Evolutionary conservation across 345 rosid genomes (phyloP), one percentile per base, ranked within the genome.

Genomic region (Sonneratia alba): DNA sequence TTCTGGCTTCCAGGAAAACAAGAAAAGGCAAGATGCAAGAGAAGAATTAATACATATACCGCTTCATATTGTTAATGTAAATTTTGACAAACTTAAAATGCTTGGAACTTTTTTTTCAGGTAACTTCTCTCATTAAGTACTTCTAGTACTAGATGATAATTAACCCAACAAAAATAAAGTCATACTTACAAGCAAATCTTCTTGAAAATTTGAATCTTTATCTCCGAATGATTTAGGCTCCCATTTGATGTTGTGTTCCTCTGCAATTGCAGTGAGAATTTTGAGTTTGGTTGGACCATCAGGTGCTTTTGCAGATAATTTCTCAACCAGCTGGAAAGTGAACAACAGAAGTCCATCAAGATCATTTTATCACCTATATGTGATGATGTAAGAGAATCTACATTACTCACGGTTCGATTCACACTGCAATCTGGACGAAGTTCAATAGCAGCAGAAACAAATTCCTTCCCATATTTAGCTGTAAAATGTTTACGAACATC

Each of bases 401-500:
- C 12, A 65, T 64, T 70, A 78, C 92, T 81, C 83, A 92, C 99
- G 85, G 83, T 57, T 47, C 96, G 98, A 75, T 90, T 82, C 38
- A 90, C 98, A 69, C 99, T 97, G 83, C 97, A 86, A 75, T 85
- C 85, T 27, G 93, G 92, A 49, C 87, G 96, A 72, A 95, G 73
- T 69, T 84, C 92, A 83, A 83, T 77, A 13, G 99, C 92, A 34
- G 91, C 88, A 69, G 89, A 69, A 45, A 81, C 84, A 73, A 90
- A 95, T 55, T 89, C 97, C 77, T 92, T 95, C 47, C 99, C 99
- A 83, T 90, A 95, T 82, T 95, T 95, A 24, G 93, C 85, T 0
- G 87, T 71, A 73, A 95, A 84, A 36, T 85, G 90, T 82, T 90
- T 95, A 62, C 85, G 85, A 27, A 82, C 78, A 78, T 95, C 97